These are phyloP conservation scores for Colletotrichum sp. DNA, from an alignment of 2,329 filamentous ascomycete species.

Conservation along the genomic window DNA sequence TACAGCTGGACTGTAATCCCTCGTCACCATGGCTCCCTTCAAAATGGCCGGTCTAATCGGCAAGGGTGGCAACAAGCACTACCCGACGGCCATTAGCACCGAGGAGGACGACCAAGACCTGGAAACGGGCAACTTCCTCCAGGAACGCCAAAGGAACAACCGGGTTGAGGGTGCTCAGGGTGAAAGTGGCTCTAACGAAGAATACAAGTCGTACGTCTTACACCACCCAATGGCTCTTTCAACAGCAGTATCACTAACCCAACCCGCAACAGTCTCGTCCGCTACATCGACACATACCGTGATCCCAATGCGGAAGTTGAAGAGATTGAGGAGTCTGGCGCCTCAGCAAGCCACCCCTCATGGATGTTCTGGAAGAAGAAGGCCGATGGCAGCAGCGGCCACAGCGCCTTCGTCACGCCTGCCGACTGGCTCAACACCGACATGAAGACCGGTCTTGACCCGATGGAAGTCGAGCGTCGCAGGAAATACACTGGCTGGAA, in stretches of 20 bases:
- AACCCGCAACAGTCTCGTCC: slow-evolving; percentile 14
- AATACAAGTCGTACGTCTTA: slow-evolving; percentile 20
- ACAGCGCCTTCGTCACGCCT: slow-evolving; percentile 52
- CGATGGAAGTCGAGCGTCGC: slow-evolving; percentile 64
- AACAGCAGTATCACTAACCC: background rate
- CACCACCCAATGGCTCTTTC: background rate
- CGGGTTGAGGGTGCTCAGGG: slow-evolving; percentile 16
- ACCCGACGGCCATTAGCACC: slow-evolving; percentile 18
- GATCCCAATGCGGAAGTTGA: slow-evolving; percentile 34
- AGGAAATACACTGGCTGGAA: slow-evolving; percentile 73
- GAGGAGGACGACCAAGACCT: slow-evolving; percentile 21
- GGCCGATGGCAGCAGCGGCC: slow-evolving; percentile 25
- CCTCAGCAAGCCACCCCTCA: slow-evolving; percentile 33
- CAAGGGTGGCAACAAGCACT: slow-evolving; percentile 22
- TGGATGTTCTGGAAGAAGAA: slow-evolving; percentile 40
- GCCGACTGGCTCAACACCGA: slow-evolving; percentile 75
- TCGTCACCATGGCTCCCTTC: slow-evolving; percentile 16
- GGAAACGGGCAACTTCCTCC: slow-evolving; percentile 22
- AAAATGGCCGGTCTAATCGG: slow-evolving; percentile 22
- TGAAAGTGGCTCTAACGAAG: slow-evolving; percentile 14
- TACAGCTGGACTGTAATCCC: slow-evolving; percentile 23
- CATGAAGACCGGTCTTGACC: slow-evolving; percentile 66
- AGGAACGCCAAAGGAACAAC: slow-evolving; percentile 21
- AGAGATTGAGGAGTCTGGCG: slow-evolving; percentile 31
- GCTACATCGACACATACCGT: slow-evolving; percentile 43